Base-by-base conservation (phyloP, 2,329 filamentous ascomycete species). In the Aspergillus hiratsukae region DNA sequence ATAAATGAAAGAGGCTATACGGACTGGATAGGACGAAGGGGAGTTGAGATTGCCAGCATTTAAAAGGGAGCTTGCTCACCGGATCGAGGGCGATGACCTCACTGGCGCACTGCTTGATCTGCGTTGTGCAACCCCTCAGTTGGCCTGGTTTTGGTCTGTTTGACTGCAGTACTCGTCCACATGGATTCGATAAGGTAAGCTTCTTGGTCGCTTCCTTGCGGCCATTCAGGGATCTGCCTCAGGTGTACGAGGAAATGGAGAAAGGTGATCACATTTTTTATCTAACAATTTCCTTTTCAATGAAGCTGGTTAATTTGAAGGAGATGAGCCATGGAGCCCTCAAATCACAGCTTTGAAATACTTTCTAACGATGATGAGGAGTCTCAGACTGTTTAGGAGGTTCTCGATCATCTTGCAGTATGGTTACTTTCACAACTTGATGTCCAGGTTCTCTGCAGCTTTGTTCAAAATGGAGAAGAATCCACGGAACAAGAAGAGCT, bases 221-320 rank as follows among this genome's bases (percentile, higher is more conserved):
- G n/a, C 64, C 69, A 3, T 79, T 79, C 55, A 69, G 59, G 54
- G 76, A 79, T 37, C 58, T 79, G 57, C 68, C 72, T 17, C 62
- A 67, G 48, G 72, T 78, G 21, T 79, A 78, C 66, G 70, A 76
- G 50, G 73, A 78, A 60, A 69, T 79, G 58, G 75, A 78, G 62
- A 75, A 70, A 56, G 76, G 76, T 0, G 73, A 77, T 58, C 28
- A 29, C 28, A 29, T 29, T 9, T 29, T 29, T 1, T 10, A 9
- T 10, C 28, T 29, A 29, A 4, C 9, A 10, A 10, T 10, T 10
- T 10, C 28, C 9, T 29, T 29, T 10, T 29, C 3, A 29, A 29
- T 29, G 10, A 10, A 29, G 28, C 9, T 29, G 9, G 9, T 9
- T 29, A 29, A 2, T 29, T 29, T 10, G 9, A 29, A 10, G 28